Conservation (phyloP, 352 stramenopile genomes). For the Phytophthora hybrid region DNA sequence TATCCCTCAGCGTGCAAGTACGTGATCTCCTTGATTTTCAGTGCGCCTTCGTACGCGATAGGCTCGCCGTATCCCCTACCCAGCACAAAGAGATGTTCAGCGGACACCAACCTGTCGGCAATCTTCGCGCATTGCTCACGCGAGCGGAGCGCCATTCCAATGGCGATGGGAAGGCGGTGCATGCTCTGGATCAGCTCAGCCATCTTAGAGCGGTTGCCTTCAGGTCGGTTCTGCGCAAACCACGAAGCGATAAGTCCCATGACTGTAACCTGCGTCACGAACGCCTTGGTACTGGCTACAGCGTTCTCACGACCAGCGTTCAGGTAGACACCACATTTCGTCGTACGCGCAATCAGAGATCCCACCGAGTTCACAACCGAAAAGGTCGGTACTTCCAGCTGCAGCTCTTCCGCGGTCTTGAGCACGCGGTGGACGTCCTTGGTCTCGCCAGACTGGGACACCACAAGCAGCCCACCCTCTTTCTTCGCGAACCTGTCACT, state of each 20-base stretch:
- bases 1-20: constrained; percentile 99
- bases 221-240: constrained; percentile 91
- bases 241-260: constrained; percentile 91
- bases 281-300: constrained; percentile 99
- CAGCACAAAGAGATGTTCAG: constrained; percentile 96
- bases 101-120: constrained; percentile 88
- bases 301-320: constrained; percentile 98
- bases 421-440: constrained; percentile 97
- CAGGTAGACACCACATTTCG: constrained; percentile 97
- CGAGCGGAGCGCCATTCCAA: constrained; percentile 97
- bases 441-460: constrained; percentile 98
- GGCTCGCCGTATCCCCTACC: constrained; percentile 95
- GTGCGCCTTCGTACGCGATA: constrained; percentile 96
- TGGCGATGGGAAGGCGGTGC: constrained; percentile 97
- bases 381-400: constrained; percentile 83
- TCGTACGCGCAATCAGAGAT: constrained; percentile 96
- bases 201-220: constrained; percentile 88
- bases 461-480: constrained; percentile 93
- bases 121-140: constrained; percentile 92
- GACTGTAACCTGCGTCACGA: constrained; percentile 97
- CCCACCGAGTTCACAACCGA: constrained; percentile 98
- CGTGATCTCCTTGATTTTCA: constrained; percentile 99
- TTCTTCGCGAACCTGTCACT: constrained; percentile 92
- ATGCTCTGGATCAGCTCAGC: constrained; percentile 95
- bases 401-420: constrained; percentile 83